Base-by-base conservation (phyloP, 495 filamentous ascomycete species). In the Pyronema domesticum region DNA sequence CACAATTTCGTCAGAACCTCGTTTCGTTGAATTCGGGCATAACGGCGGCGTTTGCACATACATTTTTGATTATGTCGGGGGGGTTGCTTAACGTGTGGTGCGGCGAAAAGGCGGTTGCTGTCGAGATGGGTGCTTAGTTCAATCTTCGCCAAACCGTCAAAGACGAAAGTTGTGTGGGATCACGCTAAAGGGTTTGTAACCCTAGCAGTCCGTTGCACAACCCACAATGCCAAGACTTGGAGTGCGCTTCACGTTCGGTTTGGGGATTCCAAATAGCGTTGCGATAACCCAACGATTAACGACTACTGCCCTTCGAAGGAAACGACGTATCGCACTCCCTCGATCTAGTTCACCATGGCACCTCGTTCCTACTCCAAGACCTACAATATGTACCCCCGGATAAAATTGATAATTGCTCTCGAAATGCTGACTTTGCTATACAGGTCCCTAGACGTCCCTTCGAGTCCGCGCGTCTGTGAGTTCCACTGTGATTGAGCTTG, bases 401-500 rank as follows among this genome's bases (percentile, higher is more conserved):
- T 18, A 37, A 10, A 30, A 54, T 56, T 51, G 35, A 54, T 15
- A 18, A n/a, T 46, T 56, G 47, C 23, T 37, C 14, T 45, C 48
- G 17, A 54, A 48, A 42, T 55, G 37, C 61, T 64, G 44, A 65
- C 59, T 55, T 19, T 17, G n/a, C 11, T 58, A 44, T 57, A 62
- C 63, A 66, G 63, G 63, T 66, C 51, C 63, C 63, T 9, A 70
- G 73, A 69, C 74, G 76, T 63, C 76, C 91, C 65, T 98, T 93
- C 80, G 91, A 98, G 84, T 89, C 87, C 69, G 91, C 91, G 72
- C 93, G 91, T 82, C 80, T 98, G 91, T 96, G 79, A 83, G 88
- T 86, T 76, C 89, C 91, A 96, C 85, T 95, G 80, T 89, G 79
- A 76, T 77, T 68, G 87, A 94, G 91, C 89, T 83, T 86, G 89